A percentile compares a stretch with the other conserved stretches of the same genome.
These are phyloP conservation scores for Penicillium sumatraense DNA, from an alignment of 2,329 filamentous ascomycete species.

Conservation along the genomic window DNA sequence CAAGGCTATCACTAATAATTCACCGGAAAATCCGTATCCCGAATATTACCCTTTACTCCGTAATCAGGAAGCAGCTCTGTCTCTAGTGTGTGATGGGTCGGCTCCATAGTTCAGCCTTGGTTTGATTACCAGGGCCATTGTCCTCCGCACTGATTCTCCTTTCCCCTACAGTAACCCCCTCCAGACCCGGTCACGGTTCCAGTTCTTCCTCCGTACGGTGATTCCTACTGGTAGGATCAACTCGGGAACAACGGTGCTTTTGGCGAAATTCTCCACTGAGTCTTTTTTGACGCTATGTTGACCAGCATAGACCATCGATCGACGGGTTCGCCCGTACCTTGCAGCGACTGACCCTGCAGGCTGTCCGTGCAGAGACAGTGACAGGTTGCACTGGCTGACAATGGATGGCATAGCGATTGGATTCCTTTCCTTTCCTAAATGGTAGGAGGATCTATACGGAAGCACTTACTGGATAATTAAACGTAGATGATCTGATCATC, in stretches of 20 bases:
- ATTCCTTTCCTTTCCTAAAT: too few species aligned
- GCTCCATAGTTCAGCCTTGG: neutral
- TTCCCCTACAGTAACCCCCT: too few species aligned
- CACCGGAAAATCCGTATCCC: neutral
- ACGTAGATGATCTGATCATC: too few species aligned
- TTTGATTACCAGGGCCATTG: neutral
- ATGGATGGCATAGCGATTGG: too few species aligned
- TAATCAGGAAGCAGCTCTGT: too few species aligned
- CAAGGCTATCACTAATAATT: too few species aligned
- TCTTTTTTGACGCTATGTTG: neutral
- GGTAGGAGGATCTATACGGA: too few species aligned
- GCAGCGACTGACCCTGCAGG: conserved; percentile 30
- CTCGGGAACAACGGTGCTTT: neutral
- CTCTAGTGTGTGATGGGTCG: neutral
- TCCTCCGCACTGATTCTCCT: neutral
- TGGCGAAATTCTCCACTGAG: conserved; percentile 1
- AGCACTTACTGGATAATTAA: too few species aligned
- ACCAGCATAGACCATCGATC: conserved; percentile 19
- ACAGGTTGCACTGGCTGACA: neutral
- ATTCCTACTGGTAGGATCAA: neutral
- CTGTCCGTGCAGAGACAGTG: conserved; percentile 22
- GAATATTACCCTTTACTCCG: neutral
- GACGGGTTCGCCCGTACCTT: conserved; percentile 34
- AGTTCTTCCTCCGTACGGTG: neutral
- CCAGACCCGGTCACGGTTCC: too few species aligned